phyloP scores from a whole-genome alignment of 805 yeast species.

The Barnettozyma salicaria region DNA sequence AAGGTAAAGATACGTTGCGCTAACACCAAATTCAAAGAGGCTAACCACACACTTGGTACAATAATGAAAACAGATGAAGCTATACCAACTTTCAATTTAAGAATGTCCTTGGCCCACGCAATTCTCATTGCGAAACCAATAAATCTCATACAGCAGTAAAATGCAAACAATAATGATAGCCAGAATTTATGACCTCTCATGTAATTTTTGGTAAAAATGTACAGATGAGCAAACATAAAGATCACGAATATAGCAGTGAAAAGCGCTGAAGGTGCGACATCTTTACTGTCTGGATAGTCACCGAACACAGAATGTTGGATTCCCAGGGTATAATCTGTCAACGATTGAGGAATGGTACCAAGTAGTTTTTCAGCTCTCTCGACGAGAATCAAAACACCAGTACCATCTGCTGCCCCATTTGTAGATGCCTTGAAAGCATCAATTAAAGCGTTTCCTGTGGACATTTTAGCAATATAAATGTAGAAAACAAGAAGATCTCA shows the following conservation, averaged over 20 bases:
- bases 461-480: too few species aligned
- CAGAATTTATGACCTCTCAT: constrained; percentile 56
- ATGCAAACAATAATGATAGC: constrained; percentile 45
- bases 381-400: constrained; percentile 38
- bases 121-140: constrained; percentile 56
- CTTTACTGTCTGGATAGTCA: constrained; percentile 48
- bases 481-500: neutral
- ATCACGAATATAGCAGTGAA: constrained; percentile 49
- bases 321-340: constrained; percentile 33
- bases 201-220: constrained; percentile 42
- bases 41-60: constrained; percentile 52
- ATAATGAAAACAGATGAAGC: constrained; percentile 50
- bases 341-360: constrained; percentile 37
- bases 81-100: constrained; percentile 43
- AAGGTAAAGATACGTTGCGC: constrained; percentile 73
- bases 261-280: constrained; percentile 54
- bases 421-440: constrained; percentile 24
- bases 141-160: constrained; percentile 47
- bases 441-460: too few species aligned
- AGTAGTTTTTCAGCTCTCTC: constrained; percentile 30
- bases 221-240: constrained; percentile 40
- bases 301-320: constrained; percentile 54
- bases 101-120: constrained; percentile 51
- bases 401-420: constrained; percentile 43
- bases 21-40: constrained; percentile 54